Evolutionary conservation across 2,329 filamentous ascomycete genomes (phyloP).

Genomic region (Epichloe sp.): DNA sequence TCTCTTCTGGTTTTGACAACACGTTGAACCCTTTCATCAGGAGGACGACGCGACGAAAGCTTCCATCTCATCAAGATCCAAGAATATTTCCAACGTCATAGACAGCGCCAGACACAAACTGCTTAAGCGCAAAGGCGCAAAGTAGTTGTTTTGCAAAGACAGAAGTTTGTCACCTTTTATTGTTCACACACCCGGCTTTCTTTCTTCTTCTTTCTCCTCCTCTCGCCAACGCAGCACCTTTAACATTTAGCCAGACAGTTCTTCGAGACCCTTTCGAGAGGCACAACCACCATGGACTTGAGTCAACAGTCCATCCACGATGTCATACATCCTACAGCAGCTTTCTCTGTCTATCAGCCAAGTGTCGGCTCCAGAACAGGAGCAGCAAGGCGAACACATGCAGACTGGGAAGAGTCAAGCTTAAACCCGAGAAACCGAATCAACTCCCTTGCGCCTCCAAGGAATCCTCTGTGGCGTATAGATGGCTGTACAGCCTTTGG

Average conservation of each 20-base stretch:
- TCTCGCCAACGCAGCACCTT: not conserved
- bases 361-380: not conserved
- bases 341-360: slow-evolving; percentile 21
- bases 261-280: not conserved
- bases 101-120: not conserved
- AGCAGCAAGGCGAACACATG: not conserved
- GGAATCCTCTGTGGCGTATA: slow-evolving; percentile 39
- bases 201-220: not conserved
- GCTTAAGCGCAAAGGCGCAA: not conserved
- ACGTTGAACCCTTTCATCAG: not conserved
- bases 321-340: slow-evolving; percentile 46
- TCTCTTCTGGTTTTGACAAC: not conserved
- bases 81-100: not conserved
- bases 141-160: not conserved
- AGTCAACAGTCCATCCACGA: slow-evolving; percentile 38
- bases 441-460: slow-evolving; percentile 36
- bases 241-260: not conserved
- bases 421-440: slow-evolving; percentile 50
- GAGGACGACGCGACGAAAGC: not conserved
- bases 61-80: not conserved
- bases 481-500: slow-evolving; percentile 45
- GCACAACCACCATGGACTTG: slow-evolving; percentile 34
- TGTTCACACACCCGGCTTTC: not conserved
- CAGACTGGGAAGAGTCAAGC: slow-evolving; percentile 32
- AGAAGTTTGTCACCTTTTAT: not conserved